phyloP scores from a whole-genome alignment of 179 eudicot species.

The Silene coronaria region DNA sequence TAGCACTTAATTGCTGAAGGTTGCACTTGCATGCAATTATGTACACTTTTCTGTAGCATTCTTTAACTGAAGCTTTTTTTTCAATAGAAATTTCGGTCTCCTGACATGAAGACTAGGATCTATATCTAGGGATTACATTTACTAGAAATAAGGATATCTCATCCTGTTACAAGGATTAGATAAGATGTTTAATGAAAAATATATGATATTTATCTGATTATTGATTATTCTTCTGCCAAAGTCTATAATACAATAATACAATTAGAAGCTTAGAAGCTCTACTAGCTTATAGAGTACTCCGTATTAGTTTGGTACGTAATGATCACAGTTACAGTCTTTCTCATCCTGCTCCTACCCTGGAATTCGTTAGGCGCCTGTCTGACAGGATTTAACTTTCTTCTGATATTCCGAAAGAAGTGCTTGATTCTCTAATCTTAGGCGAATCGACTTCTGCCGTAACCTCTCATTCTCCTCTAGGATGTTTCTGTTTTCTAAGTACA shows the following conservation, averaged over 20 bases:
- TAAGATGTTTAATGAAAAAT: too few relatives aligned
- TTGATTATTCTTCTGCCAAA: constrained; percentile 13
- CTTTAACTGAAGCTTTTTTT: background rate
- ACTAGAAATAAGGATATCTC: too few relatives aligned
- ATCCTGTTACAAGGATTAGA: too few relatives aligned
- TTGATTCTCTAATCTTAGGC: constrained; percentile 33
- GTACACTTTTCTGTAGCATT: constrained; percentile 5
- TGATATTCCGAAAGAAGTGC: constrained; percentile 33
- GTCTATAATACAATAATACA: background rate
- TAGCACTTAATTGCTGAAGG: background rate
- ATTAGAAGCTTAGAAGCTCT: background rate
- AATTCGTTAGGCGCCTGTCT: background rate
- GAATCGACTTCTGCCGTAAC: constrained; percentile 32
- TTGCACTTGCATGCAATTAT: constrained; percentile 15
- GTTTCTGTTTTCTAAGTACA: constrained; percentile 35
- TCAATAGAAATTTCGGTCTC: background rate
- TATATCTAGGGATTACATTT: background rate
- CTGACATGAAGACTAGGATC: too few relatives aligned
- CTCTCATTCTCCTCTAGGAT: constrained; percentile 37
- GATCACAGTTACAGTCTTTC: background rate
- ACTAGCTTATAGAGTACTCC: background rate
- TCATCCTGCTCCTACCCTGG: background rate
- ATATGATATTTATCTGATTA: constrained; percentile 8
- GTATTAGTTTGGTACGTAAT: background rate
- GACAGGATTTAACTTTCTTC: constrained; percentile 19